Percentiles rank a stretch among this genome's conserved stretches.
phyloP scores from a whole-genome alignment of 2,329 filamentous ascomycete species.

The Hypoxylon sp. region DNA sequence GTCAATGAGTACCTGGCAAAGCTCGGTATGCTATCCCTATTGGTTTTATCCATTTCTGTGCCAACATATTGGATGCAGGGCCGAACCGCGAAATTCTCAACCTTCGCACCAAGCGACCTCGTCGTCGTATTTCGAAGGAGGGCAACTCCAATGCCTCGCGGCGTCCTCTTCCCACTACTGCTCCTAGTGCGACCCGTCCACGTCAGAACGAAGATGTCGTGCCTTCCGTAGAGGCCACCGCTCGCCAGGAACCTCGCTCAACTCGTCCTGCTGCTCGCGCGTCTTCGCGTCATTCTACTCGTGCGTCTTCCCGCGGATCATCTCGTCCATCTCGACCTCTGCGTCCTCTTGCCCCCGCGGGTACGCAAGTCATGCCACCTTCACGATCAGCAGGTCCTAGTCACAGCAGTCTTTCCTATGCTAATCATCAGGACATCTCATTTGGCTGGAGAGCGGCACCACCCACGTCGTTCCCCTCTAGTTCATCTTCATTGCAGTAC shows the following conservation, averaged over 20 bases:
- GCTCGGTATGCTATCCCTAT: conserved; percentile 39
- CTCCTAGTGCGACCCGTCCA: background rate
- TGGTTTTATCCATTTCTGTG: background rate
- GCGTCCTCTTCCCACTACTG: background rate
- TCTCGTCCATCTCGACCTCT: background rate
- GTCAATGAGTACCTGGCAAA: conserved; percentile 54
- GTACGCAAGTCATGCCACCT: background rate
- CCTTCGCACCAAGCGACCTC: conserved; percentile 10
- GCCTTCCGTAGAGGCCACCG: background rate
- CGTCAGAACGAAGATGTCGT: background rate
- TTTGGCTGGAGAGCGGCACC: background rate
- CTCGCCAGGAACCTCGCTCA: background rate
- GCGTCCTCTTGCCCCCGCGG: background rate
- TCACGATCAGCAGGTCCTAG: background rate
- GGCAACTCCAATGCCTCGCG: background rate
- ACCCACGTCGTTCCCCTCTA: background rate
- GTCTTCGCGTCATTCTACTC: background rate
- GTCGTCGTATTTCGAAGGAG: background rate
- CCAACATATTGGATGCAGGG: conserved; percentile 16
- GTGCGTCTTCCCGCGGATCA: background rate
- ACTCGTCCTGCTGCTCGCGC: background rate
- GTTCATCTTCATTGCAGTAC: background rate
- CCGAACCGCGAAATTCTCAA: conserved; percentile 8
- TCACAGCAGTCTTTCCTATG: background rate
- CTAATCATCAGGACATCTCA: background rate